Percentiles rank a stretch among this genome's conserved stretches.
Evolutionary conservation across 257 asterid species (phyloP).

Genomic region (Parsonsia alboflavescens): DNA sequence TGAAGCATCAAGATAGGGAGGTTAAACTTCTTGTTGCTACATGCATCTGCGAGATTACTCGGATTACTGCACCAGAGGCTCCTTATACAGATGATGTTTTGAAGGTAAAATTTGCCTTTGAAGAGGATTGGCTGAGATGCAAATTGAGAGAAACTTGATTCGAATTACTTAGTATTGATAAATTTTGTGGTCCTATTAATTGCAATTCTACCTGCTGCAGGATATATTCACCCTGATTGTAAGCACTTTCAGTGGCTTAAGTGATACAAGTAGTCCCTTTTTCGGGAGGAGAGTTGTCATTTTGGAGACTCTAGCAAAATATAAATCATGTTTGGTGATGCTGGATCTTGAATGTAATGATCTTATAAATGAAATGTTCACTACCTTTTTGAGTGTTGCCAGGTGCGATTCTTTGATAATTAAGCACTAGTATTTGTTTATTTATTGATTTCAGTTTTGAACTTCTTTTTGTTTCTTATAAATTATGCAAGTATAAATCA

Average conservation of each 20-base stretch:
- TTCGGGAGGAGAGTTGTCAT: conserved; percentile 91
- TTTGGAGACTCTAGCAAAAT: conserved; percentile 91
- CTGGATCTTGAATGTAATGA: conserved; percentile 98
- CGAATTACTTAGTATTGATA: conserved; percentile 8
- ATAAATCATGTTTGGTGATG: conserved; percentile 94
- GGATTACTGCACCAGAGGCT: conserved; percentile 96
- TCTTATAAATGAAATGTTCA: conserved; percentile 83
- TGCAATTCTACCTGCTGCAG: conserved; percentile 43
- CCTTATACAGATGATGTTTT: conserved; percentile 80
- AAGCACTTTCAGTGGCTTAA: conserved; percentile 85
- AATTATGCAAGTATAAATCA: not conserved
- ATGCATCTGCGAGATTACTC: conserved; percentile 90
- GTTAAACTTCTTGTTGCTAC: conserved; percentile 90
- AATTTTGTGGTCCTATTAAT: conserved; percentile 20
- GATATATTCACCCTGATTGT: conserved; percentile 84
- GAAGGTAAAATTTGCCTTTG: conserved; percentile 48
- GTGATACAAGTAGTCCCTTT: conserved; percentile 62
- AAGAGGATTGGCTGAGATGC: not conserved
- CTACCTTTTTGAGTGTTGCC: conserved; percentile 66
- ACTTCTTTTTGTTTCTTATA: not conserved
- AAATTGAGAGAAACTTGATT: too few relatives aligned
- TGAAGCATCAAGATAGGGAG: conserved; percentile 92
- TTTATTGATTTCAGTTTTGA: not conserved
- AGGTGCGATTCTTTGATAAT: conserved; percentile 40
- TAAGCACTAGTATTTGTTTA: not conserved